A percentile compares a stretch with the other conserved stretches of the same genome.
Conservation (phyloP, 1,139 yeast species). For the Taphrina flavorubra region DNA sequence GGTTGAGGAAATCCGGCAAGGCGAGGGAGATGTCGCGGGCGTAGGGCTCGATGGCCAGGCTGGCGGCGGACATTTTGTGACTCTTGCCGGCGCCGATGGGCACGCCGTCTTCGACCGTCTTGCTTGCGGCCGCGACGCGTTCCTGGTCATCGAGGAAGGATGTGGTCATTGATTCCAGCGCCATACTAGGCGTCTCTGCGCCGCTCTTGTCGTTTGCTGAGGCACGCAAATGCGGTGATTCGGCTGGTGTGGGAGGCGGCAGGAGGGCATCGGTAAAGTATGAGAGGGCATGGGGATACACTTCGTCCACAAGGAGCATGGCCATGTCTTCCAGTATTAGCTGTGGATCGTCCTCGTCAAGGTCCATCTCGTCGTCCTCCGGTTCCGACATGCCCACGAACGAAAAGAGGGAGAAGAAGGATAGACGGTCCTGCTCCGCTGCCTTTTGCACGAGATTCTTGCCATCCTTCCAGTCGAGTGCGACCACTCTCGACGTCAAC, state of each 20-base stretch:
- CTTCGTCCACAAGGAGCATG: constrained; percentile 34
- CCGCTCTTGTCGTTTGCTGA: constrained; percentile 10
- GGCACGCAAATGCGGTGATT: neutral
- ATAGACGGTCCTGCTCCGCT: constrained; percentile 18
- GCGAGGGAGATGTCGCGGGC: constrained; percentile 15
- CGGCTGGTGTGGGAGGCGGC: constrained; percentile 31
- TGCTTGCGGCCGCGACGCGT: neutral
- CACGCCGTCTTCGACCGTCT: constrained; percentile 1
- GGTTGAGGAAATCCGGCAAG: constrained; percentile 1
- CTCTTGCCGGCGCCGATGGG: constrained; percentile 17
- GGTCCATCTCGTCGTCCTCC: constrained; percentile 15
- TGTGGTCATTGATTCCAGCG: constrained; percentile 34
- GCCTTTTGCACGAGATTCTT: constrained; percentile 20
- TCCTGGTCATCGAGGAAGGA: constrained; percentile 32
- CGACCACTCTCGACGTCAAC: constrained; percentile 16
- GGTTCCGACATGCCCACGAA: constrained; percentile 23
- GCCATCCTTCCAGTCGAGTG: constrained; percentile 24
- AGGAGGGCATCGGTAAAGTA: constrained; percentile 37
- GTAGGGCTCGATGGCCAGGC: constrained; percentile 18
- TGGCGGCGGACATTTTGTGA: constrained; percentile 5
- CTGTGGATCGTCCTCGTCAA: constrained; percentile 24
- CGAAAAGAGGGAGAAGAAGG: constrained; percentile 34
- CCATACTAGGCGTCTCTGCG: constrained; percentile 19
- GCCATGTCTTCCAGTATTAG: constrained; percentile 34
- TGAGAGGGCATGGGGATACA: constrained; percentile 36